Percentiles rank a stretch among this genome's conserved stretches.
These are phyloP conservation scores for Erodium chrysanthum DNA, from an alignment of 441 rosid genomes.

Conservation along the genomic window DNA sequence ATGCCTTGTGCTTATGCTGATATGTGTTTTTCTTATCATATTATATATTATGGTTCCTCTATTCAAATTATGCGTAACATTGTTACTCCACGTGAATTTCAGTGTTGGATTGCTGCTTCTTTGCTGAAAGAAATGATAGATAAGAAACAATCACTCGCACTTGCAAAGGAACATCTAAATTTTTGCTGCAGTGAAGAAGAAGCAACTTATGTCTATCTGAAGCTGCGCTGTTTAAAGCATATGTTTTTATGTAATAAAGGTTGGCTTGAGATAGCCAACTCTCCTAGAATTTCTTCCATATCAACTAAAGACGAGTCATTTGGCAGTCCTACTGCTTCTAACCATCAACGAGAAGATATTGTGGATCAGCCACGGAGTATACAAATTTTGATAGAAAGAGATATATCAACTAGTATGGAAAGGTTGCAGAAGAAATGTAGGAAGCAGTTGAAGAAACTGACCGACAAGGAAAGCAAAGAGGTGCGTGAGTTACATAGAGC, in stretches of 20 bases:
- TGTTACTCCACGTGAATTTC: conserved; percentile 19
- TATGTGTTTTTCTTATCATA: not conserved
- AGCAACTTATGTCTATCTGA: conserved; percentile 44
- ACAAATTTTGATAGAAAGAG: conserved; percentile 29
- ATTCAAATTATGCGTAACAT: not conserved
- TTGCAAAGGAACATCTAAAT: conserved; percentile 50
- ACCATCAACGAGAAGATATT: conserved; percentile 22
- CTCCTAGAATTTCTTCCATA: conserved; percentile 28
- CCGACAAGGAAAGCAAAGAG: conserved; percentile 31
- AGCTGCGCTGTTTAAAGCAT: conserved; percentile 51
- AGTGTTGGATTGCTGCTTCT: conserved; percentile 82
- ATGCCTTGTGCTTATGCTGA: not conserved
- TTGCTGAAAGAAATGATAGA: conserved; percentile 50
- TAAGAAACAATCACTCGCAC: conserved; percentile 53
- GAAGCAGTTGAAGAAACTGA: conserved; percentile 37
- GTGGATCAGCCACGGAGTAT: conserved; percentile 21
- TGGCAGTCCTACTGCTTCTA: conserved; percentile 15
- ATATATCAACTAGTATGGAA: conserved; percentile 37
- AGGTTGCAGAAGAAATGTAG: conserved; percentile 41
- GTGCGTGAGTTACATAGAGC: conserved; percentile 25
- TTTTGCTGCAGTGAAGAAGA: conserved; percentile 59
- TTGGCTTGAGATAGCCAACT: conserved; percentile 23
- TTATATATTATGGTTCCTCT: not conserved
- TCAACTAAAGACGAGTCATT: conserved; percentile 17
- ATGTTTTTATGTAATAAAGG: conserved; percentile 33